Evolutionary conservation across 2,329 filamentous ascomycete genomes (phyloP).

Genomic region (Colletotrichum neosansevieriae): DNA sequence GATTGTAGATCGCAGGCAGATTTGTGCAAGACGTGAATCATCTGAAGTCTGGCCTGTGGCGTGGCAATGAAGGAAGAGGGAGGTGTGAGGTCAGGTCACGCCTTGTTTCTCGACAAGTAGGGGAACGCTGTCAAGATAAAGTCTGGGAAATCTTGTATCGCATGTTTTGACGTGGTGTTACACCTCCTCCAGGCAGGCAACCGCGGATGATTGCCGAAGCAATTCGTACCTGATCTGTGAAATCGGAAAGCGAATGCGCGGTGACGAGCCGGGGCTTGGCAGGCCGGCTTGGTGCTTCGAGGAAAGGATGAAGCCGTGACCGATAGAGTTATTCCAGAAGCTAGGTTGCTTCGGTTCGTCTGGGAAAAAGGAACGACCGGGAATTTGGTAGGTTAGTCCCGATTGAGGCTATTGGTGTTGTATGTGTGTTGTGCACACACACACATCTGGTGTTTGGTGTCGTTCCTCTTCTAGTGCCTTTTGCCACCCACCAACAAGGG

Average conservation of each 20-base stretch:
- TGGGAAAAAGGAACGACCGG: neutral
- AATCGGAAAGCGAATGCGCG: too few relatives aligned
- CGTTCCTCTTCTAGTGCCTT: too few relatives aligned
- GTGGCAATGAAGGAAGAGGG: conserved; percentile 11
- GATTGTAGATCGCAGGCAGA: neutral
- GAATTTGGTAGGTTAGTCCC: too few relatives aligned
- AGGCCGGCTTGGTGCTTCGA: conserved; percentile 1
- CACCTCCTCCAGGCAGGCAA: too few relatives aligned
- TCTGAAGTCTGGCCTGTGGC: conserved; percentile 21
- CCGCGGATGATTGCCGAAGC: neutral
- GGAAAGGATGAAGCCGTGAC: neutral
- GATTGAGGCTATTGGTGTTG: too few relatives aligned
- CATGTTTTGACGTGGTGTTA: too few relatives aligned
- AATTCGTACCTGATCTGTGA: too few relatives aligned
- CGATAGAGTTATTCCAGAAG: conserved; percentile 29
- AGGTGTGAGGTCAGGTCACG: neutral
- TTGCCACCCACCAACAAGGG: too few relatives aligned
- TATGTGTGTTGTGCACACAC: too few relatives aligned
- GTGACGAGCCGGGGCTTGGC: conserved; percentile 7
- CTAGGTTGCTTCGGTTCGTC: neutral
- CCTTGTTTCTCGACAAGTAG: neutral
- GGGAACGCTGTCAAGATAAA: neutral
- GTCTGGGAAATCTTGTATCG: neutral
- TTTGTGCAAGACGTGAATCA: conserved; percentile 31
- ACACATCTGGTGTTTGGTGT: too few relatives aligned